A percentile compares a stretch with the other conserved stretches of the same genome.
phyloP scores from a whole-genome alignment of 495 filamentous ascomycete species.

The Copromyces sp. region DNA sequence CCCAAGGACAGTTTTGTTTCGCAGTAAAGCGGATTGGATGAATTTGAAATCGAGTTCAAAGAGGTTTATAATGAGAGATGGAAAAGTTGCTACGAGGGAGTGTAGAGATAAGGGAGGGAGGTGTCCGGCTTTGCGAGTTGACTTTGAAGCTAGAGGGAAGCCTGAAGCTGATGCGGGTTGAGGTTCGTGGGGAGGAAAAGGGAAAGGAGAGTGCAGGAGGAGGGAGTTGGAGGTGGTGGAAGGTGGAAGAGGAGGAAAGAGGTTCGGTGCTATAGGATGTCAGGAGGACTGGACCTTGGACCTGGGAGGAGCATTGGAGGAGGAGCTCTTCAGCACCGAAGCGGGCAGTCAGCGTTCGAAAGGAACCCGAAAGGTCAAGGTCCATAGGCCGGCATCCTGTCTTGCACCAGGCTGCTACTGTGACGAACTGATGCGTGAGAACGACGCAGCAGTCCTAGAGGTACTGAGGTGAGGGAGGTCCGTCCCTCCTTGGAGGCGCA shows the following conservation, averaged over 20 bases:
- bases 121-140: neutral
- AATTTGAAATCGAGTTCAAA: constrained; percentile 17
- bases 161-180: constrained; percentile 5
- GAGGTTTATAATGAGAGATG: constrained; percentile 24
- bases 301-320: neutral
- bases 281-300: neutral
- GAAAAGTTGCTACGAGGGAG: constrained; percentile 22
- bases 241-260: neutral
- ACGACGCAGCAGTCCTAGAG: neutral
- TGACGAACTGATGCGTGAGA: neutral
- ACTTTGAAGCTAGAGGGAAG: constrained; percentile 10
- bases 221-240: constrained; percentile 7
- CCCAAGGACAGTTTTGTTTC: constrained; percentile 14
- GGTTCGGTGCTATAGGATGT: neutral
- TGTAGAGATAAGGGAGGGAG: constrained; percentile 18
- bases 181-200: neutral
- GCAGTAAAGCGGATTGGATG: constrained; percentile 2
- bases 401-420: neutral
- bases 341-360: neutral
- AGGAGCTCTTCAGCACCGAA: neutral
- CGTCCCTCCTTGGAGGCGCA: neutral
- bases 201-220: constrained; percentile 22
- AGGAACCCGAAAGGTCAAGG: neutral
- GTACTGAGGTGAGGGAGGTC: neutral
- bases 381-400: neutral